Conservation (phyloP, 129 eudicot genomes). For the Artemisia tridentata region DNA sequence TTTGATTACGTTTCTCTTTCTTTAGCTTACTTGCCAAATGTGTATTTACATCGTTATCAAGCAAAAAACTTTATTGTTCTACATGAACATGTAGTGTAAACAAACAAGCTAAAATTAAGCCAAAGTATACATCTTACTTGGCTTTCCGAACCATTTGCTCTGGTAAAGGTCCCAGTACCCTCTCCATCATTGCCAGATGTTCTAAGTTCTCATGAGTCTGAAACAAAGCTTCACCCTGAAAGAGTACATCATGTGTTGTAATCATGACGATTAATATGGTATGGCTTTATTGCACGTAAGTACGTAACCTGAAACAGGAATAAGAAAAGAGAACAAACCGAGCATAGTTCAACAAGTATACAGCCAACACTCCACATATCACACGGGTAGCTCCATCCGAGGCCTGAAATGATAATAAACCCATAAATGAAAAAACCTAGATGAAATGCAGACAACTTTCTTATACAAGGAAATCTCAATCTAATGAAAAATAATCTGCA, state of each 20-base stretch:
- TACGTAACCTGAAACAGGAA: not conserved
- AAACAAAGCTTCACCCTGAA: conserved; percentile 86
- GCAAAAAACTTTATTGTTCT: not conserved
- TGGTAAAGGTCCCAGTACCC: conserved; percentile 86
- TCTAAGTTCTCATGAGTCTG: conserved; percentile 95
- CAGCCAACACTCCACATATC: conserved; percentile 96
- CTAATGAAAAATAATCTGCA: not conserved
- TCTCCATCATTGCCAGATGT: conserved; percentile 98
- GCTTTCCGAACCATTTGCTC: conserved; percentile 73
- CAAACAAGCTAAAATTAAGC: not conserved
- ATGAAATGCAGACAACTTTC: not conserved
- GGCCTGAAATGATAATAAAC: conserved; percentile 43
- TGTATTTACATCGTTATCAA: not conserved
- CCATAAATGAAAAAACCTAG: conserved; percentile 6
- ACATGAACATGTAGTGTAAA: too few species aligned
- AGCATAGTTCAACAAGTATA: conserved; percentile 82
- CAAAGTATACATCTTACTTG: conserved; percentile 41
- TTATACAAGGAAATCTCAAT: not conserved
- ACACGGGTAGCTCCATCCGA: conserved; percentile 92
- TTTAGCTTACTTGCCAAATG: conserved; percentile 2
- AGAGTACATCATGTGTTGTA: conserved; percentile 1
- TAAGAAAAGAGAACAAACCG: conserved; percentile 43
- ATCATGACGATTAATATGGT: not conserved
- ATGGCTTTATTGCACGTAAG: not conserved
- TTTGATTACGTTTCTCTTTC: not conserved